Base-by-base conservation (phyloP, 2,329 filamentous ascomycete genomes). In the Sordariomycetes sp. region DNA sequence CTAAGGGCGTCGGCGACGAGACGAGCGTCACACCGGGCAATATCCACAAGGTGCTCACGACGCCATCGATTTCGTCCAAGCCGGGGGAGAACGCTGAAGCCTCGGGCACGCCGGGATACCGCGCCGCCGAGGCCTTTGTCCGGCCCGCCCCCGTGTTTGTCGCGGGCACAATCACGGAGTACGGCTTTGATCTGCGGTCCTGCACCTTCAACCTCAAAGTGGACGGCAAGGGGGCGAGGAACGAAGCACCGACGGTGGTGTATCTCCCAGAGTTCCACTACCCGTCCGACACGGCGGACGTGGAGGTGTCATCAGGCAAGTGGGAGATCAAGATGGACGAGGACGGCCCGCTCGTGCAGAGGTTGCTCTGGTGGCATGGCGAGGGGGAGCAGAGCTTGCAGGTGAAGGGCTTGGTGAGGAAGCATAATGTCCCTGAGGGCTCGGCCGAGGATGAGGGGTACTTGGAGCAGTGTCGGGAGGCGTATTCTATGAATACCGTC, bases 211-310 rank as follows among this genome's bases (percentile, higher is more conserved):
- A 79, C 5, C 78, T 99, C 58, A 79, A 82, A 18, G 70, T 99
- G 25, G 74, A 79, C 1, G 86, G 88, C 2, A 48, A 46, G 16
- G 72, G 81, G 1, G 84, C 85, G 2, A 65, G 67, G 2, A 79
- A 89, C 46, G 81, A 87, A 0, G 74, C 76, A 1, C 90, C 91
- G 0, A 97, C 93, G 0, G 81, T 90, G 52, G 79, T 97, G 10
- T 96, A 89, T 70, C 76, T 99, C 2, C 94, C 94, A 0, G 89
- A 92, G 59, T 97, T 89, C 67, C 94, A 99, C 72, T 99, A 96
- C 69, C 92, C 93, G 1, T 82, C 84, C 57, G 82, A 87, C 54
- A 77, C 82, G 52, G 88, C 85, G 46, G 79, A 79, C 0, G 85
- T 99, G 3, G 81, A 87, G 58, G 88, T 91, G 32, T 90, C 83